Evolutionary conservation across 768 basidiomycete species (phyloP), one percentile per base, ranked within the genome.

Genomic region (Candolleomyces aberdarensis): DNA sequence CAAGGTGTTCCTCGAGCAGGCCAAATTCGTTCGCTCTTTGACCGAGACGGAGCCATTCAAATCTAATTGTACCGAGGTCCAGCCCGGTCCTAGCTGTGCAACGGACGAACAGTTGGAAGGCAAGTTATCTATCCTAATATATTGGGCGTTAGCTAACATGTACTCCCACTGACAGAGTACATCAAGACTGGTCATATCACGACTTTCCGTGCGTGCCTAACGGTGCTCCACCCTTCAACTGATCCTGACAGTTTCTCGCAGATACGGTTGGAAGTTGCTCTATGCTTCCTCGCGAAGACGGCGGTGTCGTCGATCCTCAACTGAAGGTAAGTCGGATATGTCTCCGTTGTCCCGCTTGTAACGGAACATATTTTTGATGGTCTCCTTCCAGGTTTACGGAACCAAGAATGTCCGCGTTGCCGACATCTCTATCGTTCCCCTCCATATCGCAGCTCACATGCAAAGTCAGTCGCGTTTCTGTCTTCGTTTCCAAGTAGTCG

Each of bases 371-470:
- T 44, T 44, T 44, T 17, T 22, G 43, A 14, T 47, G 57, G 32
- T 43, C 48, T 49, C 58, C 51, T 19, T 46, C 26, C 26, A 80
- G 78, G 84, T 86, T 0, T 85, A 86, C 63, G 85, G 83, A 1
- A 85, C 85, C 3, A 74, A 67, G 50, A 85, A 85, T 62, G 57
- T 86, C n/a, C 78, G 85, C 7, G 76, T 86, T 5, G 82, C 75
- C 10, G 83, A 85, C 65, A 57, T 85, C n/a, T 83, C 82, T 4
- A 72, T 85, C 54, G 67, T 84, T 7, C 84, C 85, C 2, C 67
- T 85, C 56, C 83, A 83, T 49, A 70, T 84, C 56, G 75, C 75
- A 6, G 75, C 78, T 3, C 83, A 84, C 63, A 70, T 80, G 3
- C 78, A 81, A 71, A 63, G 81, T 81, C 48, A 22, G 70, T 57